Evolutionary conservation across 2,329 filamentous ascomycete species (phyloP), one percentile per base, ranked within the genome.

Genomic region (Diplodia corticola): DNA sequence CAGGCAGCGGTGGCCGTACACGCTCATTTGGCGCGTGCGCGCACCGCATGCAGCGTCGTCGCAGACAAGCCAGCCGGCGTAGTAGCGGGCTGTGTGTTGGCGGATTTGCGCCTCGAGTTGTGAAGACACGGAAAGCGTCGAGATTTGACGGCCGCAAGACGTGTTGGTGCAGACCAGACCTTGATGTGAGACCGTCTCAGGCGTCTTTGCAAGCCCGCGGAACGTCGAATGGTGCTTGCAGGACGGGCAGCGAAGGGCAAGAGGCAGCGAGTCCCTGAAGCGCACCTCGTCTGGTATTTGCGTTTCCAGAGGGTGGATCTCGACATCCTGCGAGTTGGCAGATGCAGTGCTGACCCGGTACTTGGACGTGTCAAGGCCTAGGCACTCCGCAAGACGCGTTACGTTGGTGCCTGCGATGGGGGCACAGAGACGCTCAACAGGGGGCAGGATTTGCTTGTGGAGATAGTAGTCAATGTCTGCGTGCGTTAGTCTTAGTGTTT

Each of bases 401-500:
- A 94, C 91, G 69, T 97, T 96, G 1, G 95, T 99, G 67, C 95
- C 95, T 15, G 88, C 87, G 73, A 99, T 97, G 68, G 96, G 97
- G 68, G 94, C 95, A 76, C 95, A 99, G 24, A 99, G 88, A 84
- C 95, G 92, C 81, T 99, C 95, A 28, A 99, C 95, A 0, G 95
- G 95, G 12, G 95, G 95, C 80, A 99, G 92, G 67, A 99, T 97
- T 79, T 99, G 95, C 82, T 99, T 99, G 82, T 92, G 90, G 46
- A 99, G 87, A 78, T 99, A 99, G 86, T 93, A 98, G 75, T 99
- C 95, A n/a, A 97, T 86, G 74, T 99, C 95, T 66, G 57, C 9
- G 46, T 4, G 33, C 22, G 46, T 66, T 12, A 66, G 57, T 59
- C 17, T 63, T 5, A 26, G 17, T 53, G 5, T 6, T 10, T 22